A percentile compares a stretch with the other conserved stretches of the same genome.
Conservation (phyloP, 2,329 filamentous ascomycete species). For the Bipolaris cookei region DNA sequence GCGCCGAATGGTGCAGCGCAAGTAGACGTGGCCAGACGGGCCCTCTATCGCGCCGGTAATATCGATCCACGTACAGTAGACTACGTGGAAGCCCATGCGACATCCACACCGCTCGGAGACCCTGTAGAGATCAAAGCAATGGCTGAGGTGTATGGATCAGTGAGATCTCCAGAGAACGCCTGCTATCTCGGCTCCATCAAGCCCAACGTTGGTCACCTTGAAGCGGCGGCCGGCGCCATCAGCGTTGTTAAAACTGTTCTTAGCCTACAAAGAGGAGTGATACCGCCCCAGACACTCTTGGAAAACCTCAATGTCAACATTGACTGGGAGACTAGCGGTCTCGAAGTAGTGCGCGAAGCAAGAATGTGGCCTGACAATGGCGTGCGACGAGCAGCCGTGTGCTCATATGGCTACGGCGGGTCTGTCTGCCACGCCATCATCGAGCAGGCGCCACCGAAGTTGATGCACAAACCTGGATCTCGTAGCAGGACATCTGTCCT, state of each 20-base stretch:
- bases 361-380: conserved; percentile 21
- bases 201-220: conserved; percentile 43
- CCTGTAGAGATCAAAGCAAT: conserved; percentile 37
- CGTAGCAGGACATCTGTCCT: not conserved
- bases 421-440: conserved; percentile 21
- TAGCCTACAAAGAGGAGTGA: conserved; percentile 39
- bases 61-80: conserved; percentile 37
- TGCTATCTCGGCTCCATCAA: conserved; percentile 43
- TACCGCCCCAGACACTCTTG: conserved; percentile 33
- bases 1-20: conserved; percentile 55
- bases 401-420: conserved; percentile 29
- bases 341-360: conserved; percentile 21
- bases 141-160: conserved; percentile 25
- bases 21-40: conserved; percentile 35
- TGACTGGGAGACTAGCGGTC: conserved; percentile 15
- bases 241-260: conserved; percentile 39
- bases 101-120: conserved; percentile 62
- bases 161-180: conserved; percentile 10
- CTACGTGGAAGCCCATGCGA: conserved; percentile 58
- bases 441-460: conserved; percentile 10
- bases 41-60: conserved; percentile 42
- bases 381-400: conserved; percentile 18
- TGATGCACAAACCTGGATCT: not conserved
- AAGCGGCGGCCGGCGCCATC: conserved; percentile 19
- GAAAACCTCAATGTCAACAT: conserved; percentile 25